Evolutionary conservation across 768 basidiomycete genomes (phyloP).

Genomic region (Boletus reticuloceps): DNA sequence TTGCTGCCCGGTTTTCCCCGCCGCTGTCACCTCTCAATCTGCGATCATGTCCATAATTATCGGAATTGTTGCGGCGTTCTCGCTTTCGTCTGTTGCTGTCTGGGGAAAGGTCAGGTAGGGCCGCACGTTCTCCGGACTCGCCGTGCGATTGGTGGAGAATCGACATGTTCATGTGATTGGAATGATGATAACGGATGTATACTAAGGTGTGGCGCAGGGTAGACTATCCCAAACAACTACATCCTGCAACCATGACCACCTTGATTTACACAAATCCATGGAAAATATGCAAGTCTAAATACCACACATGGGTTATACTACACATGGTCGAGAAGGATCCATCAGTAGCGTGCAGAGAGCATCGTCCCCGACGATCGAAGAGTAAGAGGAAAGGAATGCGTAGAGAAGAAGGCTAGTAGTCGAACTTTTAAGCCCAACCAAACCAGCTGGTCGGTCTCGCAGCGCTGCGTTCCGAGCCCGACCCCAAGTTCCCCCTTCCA

Average conservation of each 20-base stretch:
- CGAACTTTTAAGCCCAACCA: constrained; percentile 33
- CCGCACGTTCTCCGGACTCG: neutral
- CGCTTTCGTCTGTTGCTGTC: neutral
- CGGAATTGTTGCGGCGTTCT: neutral
- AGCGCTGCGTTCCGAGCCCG: constrained; percentile 18
- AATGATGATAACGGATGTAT: neutral
- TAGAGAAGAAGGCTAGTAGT: constrained; percentile 12
- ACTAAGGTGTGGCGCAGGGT: no score
- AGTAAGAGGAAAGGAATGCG: no score
- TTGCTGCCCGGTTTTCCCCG: neutral
- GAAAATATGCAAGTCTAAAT: constrained; percentile 11
- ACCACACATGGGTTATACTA: neutral
- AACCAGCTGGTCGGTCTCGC: constrained; percentile 34
- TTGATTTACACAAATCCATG: neutral
- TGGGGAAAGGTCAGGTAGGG: neutral
- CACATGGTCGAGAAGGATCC: neutral
- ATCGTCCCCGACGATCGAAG: neutral
- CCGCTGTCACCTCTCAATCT: constrained; percentile 13
- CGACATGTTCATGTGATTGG: neutral
- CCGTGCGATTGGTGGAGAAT: neutral
- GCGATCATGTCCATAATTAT: constrained; percentile 2
- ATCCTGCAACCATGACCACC: no score
- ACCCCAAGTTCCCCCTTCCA: constrained; percentile 9
- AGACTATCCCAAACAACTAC: no score
- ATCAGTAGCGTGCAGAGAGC: neutral